phyloP scores from a whole-genome alignment of 108 stramenopile genomes.

The Cyclotella cryptica region DNA sequence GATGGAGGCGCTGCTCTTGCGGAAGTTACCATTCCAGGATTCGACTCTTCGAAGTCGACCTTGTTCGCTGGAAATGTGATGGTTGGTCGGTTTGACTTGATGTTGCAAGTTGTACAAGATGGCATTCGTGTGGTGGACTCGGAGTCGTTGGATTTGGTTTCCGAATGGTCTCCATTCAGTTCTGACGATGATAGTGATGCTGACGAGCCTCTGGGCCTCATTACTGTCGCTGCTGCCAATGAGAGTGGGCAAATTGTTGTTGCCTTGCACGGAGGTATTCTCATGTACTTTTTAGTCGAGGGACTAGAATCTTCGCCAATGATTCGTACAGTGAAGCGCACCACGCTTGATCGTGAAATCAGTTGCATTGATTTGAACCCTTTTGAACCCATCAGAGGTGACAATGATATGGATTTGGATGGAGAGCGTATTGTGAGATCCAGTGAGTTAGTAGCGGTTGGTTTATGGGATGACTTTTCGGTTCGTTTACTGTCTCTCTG shows the following conservation, averaged over 20 bases:
- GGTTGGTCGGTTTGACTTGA: slow-evolving; percentile 31
- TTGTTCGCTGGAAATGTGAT: slow-evolving; percentile 75
- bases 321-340: slow-evolving; percentile 41
- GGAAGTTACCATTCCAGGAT: slow-evolving; percentile 77
- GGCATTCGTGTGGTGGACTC: slow-evolving; percentile 72
- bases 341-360: slow-evolving; percentile 90
- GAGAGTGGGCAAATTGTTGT: slow-evolving; percentile 87
- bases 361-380: slow-evolving; percentile 93
- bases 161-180: slow-evolving; percentile 60
- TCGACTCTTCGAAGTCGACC: slow-evolving; percentile 65
- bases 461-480: slow-evolving; percentile 93
- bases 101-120: slow-evolving; percentile 90
- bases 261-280: slow-evolving; percentile 78
- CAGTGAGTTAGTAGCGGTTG: slow-evolving; percentile 74
- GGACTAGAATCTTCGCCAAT: slow-evolving; percentile 22
- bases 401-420: slow-evolving; percentile 65
- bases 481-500: slow-evolving; percentile 86
- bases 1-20: slow-evolving; percentile 62
- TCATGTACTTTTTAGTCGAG: slow-evolving; percentile 72
- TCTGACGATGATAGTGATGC: slow-evolving; percentile 44
- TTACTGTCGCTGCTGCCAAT: slow-evolving; percentile 94
- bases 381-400: slow-evolving; percentile 47
- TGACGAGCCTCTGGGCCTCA: slow-evolving; percentile 53
- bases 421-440: neutral
- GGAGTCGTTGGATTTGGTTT: slow-evolving; percentile 47